These are phyloP conservation scores for Monascus ruber DNA, from an alignment of 2,329 filamentous ascomycete genomes.

Conservation along the genomic window DNA sequence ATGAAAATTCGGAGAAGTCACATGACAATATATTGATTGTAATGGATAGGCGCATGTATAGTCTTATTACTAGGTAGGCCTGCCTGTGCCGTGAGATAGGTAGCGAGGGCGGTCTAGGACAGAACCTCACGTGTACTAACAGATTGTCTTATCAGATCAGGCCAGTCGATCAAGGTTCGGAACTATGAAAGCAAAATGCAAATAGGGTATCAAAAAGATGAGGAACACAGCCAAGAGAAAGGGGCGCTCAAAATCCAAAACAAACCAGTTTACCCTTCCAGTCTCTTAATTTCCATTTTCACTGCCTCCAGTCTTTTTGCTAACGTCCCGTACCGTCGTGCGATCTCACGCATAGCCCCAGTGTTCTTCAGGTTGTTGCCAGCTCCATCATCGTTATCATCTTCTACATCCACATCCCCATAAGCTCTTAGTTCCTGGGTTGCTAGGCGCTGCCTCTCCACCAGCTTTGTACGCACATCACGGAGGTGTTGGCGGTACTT, in stretches of 20 bases:
- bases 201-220: background rate
- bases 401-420: conserved; percentile 14
- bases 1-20: too few relatives aligned
- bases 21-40: background rate
- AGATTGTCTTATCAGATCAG: background rate
- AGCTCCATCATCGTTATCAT: conserved; percentile 2
- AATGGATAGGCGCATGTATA: too few relatives aligned
- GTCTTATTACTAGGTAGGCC: too few relatives aligned
- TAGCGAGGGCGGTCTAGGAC: too few relatives aligned
- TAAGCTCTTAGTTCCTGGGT: conserved; percentile 24
- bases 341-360: conserved; percentile 24
- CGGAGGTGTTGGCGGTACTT: conserved; percentile 23
- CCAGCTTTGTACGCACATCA: conserved; percentile 17
- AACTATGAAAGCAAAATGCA: background rate
- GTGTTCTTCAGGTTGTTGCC: background rate
- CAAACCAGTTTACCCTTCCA: conserved; percentile 6
- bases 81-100: too few relatives aligned
- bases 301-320: conserved; percentile 27
- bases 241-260: background rate
- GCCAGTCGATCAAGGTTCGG: too few relatives aligned
- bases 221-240: background rate
- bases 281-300: conserved; percentile 22
- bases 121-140: too few relatives aligned
- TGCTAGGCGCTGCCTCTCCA: conserved; percentile 18
- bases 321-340: conserved; percentile 26